Evolutionary conservation across 2,329 filamentous ascomycete species (phyloP).

Genomic region (Neofusicoccum ribis): DNA sequence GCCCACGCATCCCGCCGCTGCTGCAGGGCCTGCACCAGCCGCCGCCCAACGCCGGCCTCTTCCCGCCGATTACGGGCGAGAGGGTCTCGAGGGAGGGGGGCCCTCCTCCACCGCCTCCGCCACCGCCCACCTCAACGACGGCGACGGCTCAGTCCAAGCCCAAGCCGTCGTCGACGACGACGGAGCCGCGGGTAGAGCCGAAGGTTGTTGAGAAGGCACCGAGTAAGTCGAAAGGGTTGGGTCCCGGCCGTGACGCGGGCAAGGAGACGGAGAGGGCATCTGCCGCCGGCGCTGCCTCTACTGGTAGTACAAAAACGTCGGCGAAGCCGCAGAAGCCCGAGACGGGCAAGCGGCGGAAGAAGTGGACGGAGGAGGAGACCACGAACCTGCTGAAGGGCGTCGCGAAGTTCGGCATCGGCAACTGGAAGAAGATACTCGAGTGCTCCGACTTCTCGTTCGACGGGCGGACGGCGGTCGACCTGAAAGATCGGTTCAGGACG

Average conservation of each 20-base stretch:
- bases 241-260: background rate
- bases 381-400: conserved; percentile 59
- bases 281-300: background rate
- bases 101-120: background rate
- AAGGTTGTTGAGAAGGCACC: background rate
- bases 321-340: conserved; percentile 1
- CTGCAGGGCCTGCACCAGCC: conserved; percentile 65
- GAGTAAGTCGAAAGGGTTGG: background rate
- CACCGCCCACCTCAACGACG: background rate
- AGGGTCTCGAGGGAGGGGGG: conserved; percentile 26
- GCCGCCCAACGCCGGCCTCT: conserved; percentile 60
- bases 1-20: conserved; percentile 47
- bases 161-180: background rate
- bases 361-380: conserved; percentile 65
- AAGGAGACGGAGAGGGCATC: background rate
- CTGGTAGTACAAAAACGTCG: background rate
- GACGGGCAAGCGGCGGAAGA: conserved; percentile 42
- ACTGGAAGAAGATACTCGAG: conserved; percentile 63
- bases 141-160: background rate
- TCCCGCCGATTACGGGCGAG: conserved; percentile 61
- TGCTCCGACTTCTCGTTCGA: conserved; percentile 59
- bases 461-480: conserved; percentile 59
- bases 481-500: conserved; percentile 63
- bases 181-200: background rate
- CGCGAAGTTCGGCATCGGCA: conserved; percentile 61